Conservation (phyloP, 176 grass and related monocot species). For the Phragmites australis region DNA sequence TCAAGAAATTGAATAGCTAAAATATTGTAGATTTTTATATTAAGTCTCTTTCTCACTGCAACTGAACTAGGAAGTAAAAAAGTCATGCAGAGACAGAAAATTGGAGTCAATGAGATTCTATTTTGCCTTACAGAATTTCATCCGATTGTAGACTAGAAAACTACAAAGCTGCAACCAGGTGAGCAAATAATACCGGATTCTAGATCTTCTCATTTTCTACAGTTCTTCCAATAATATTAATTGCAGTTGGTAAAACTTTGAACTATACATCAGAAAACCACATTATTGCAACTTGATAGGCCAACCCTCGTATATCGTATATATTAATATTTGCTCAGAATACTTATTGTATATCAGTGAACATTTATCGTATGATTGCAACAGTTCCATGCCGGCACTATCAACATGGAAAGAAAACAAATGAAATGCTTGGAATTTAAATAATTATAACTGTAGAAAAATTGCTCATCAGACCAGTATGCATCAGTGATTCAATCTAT, state of each 20-base stretch:
- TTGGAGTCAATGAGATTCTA: neutral
- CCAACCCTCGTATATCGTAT: neutral
- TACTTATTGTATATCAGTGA: neutral
- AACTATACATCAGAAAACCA: neutral
- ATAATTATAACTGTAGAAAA: neutral
- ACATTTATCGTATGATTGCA: neutral
- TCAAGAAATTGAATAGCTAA: slow-evolving; percentile 9
- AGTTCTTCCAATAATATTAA: neutral
- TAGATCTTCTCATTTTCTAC: neutral
- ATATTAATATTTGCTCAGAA: neutral
- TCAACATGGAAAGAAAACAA: neutral
- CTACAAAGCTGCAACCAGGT: slow-evolving; percentile 4
- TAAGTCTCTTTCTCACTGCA: neutral
- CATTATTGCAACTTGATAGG: neutral
- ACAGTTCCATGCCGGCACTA: neutral
- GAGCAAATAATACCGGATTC: slow-evolving; percentile 5
- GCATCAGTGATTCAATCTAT: neutral
- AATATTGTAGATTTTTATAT: neutral
- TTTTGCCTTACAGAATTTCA: neutral
- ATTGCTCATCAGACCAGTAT: neutral
- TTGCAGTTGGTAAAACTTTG: slow-evolving; percentile 12
- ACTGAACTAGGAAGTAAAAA: slow-evolving; percentile 4
- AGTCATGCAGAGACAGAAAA: neutral
- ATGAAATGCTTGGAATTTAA: neutral
- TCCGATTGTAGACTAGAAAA: neutral